Percentiles rank a stretch among this genome's conserved stretches.
phyloP scores from a whole-genome alignment of 1,139 yeast genomes.

The Suhomyces panamericanus region DNA sequence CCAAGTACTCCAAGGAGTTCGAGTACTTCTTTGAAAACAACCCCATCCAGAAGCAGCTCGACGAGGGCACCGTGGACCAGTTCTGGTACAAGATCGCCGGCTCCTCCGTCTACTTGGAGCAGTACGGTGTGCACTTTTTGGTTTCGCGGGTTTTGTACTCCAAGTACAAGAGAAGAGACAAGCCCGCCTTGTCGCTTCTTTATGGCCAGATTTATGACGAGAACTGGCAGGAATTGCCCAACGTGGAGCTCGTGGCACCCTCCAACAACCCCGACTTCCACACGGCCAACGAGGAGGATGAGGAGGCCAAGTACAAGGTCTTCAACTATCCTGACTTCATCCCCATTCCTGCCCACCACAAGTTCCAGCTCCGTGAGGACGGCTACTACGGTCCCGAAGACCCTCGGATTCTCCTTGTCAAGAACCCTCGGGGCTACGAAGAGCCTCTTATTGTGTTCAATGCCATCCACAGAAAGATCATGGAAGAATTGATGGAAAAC shows the following conservation, averaged over 20 bases:
- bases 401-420: conserved; percentile 37
- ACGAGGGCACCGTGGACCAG: conserved; percentile 28
- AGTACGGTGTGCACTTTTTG: conserved; percentile 41
- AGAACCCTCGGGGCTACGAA: conserved; percentile 31
- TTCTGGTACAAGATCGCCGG: conserved; percentile 43
- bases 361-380: conserved; percentile 20
- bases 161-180: conserved; percentile 29
- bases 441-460: conserved; percentile 42
- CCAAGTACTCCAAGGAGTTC: conserved; percentile 13
- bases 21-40: conserved; percentile 15
- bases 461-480: conserved; percentile 29
- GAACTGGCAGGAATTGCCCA: conserved; percentile 47
- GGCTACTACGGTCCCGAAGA: conserved; percentile 46
- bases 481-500: conserved; percentile 18
- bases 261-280: conserved; percentile 12
- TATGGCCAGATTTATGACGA: conserved; percentile 48
- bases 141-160: conserved; percentile 36
- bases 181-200: conserved; percentile 35
- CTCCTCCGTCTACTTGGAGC: conserved; percentile 40
- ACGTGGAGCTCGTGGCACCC: conserved; percentile 36
- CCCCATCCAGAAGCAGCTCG: conserved; percentile 18
- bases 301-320: conserved; percentile 12
- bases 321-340: conserved; percentile 31
- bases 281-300: background rate
- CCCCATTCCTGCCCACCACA: conserved; percentile 37